Conservation (phyloP, 1,284 basidiomycete genomes). For the Cerrena zonata region DNA sequence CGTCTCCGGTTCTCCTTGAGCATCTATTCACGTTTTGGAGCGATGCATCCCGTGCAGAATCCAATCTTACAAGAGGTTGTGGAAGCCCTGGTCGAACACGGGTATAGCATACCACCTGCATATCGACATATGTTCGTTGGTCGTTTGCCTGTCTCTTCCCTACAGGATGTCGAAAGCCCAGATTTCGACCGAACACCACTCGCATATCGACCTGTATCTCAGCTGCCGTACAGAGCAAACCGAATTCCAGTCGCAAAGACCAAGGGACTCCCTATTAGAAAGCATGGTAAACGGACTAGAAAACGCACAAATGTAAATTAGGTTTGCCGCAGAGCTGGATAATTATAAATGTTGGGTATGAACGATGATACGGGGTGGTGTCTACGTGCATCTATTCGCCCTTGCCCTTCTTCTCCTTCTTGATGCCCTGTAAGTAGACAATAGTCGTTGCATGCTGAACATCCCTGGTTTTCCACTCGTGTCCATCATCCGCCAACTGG, state of each 20-base stretch:
- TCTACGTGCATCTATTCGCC: too few species aligned
- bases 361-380: too few species aligned
- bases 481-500: conserved; percentile 39
- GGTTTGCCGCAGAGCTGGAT: background rate
- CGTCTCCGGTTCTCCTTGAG: conserved; percentile 23
- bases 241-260: background rate
- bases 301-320: background rate
- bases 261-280: background rate
- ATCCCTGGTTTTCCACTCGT: conserved; percentile 47
- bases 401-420: background rate
- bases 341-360: too few species aligned
- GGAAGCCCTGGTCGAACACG: conserved; percentile 39
- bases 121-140: conserved; percentile 42
- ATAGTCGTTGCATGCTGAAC: conserved; percentile 33
- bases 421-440: conserved; percentile 36
- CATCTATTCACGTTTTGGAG: conserved; percentile 24
- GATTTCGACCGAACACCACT: background rate
- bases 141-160: conserved; percentile 10
- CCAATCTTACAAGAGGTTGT: conserved; percentile 41
- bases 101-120: conserved; percentile 42
- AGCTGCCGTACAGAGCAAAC: background rate
- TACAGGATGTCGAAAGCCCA: background rate
- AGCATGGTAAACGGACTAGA: background rate
- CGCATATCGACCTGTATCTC: background rate
- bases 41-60: conserved; percentile 26